Conservation (phyloP, 169 alveolate species). For the Neospora caninum region DNA sequence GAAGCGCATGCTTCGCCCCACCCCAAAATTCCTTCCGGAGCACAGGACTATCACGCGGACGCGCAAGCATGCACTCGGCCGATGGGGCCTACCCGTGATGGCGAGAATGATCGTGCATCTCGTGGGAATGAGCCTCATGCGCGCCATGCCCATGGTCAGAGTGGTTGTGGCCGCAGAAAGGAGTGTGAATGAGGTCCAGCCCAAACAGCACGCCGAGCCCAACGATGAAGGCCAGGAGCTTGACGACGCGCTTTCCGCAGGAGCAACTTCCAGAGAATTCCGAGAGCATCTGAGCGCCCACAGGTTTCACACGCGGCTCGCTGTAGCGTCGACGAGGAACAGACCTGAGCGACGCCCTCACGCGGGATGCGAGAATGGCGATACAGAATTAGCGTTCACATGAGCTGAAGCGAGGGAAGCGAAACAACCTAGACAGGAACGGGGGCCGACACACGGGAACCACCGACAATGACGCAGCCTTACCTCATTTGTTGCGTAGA, state of each 20-base stretch:
- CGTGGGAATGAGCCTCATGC: background rate
- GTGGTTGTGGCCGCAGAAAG: slow-evolving; percentile 25
- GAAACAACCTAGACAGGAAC: too few species aligned
- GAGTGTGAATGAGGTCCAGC: slow-evolving; percentile 45
- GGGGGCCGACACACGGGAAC: too few species aligned
- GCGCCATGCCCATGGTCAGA: background rate
- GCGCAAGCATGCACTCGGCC: background rate
- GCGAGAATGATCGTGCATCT: background rate
- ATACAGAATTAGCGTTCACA: too few species aligned
- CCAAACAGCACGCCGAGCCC: slow-evolving; percentile 46
- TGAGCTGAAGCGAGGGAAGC: too few species aligned
- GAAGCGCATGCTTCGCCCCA: too few species aligned
- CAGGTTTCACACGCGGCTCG: too few species aligned
- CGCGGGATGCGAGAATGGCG: too few species aligned
- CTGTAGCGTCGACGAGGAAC: too few species aligned
- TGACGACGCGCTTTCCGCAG: slow-evolving; percentile 37
- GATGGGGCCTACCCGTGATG: background rate
- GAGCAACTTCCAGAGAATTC: slow-evolving; percentile 38
- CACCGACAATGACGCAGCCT: background rate
- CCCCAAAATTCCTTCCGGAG: too few species aligned
- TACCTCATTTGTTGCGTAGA: slow-evolving; percentile 58
- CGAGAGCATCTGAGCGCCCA: slow-evolving; percentile 39
- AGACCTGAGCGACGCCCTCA: too few species aligned
- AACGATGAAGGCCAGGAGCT: slow-evolving; percentile 17
- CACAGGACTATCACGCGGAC: too few species aligned